Conservation (phyloP, 352 stramenopile genomes). For the Pythium sukuiense region DNA sequence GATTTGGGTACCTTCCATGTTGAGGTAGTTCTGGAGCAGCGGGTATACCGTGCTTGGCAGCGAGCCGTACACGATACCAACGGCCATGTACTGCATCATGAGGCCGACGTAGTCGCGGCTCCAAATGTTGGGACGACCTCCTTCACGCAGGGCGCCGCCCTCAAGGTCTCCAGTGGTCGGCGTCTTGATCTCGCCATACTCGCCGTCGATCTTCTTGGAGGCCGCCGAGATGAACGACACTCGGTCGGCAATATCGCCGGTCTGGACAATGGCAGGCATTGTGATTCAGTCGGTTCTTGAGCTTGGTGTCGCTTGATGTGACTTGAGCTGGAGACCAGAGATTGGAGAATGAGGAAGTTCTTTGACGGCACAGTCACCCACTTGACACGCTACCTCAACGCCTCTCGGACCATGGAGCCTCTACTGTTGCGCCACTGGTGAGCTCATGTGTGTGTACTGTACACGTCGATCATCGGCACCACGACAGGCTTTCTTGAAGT, state of each 20-base stretch:
- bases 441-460: background rate
- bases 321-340: background rate
- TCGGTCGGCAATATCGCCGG: background rate
- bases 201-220: background rate
- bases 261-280: background rate
- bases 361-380: background rate
- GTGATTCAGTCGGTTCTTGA: background rate
- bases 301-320: no score
- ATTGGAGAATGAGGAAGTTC: background rate
- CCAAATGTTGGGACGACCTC: background rate
- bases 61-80: background rate
- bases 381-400: background rate
- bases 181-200: background rate
- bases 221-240: background rate
- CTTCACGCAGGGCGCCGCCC: background rate
- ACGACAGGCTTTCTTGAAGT: background rate
- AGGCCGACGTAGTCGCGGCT: background rate
- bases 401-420: background rate
- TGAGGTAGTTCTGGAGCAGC: background rate
- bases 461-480: background rate
- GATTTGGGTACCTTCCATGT: background rate
- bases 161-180: background rate
- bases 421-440: background rate
- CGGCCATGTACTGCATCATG: background rate
- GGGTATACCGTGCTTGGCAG: background rate